These are phyloP conservation scores for Aspergillus sp. DNA, from an alignment of 2,329 filamentous ascomycete genomes.

Conservation along the genomic window DNA sequence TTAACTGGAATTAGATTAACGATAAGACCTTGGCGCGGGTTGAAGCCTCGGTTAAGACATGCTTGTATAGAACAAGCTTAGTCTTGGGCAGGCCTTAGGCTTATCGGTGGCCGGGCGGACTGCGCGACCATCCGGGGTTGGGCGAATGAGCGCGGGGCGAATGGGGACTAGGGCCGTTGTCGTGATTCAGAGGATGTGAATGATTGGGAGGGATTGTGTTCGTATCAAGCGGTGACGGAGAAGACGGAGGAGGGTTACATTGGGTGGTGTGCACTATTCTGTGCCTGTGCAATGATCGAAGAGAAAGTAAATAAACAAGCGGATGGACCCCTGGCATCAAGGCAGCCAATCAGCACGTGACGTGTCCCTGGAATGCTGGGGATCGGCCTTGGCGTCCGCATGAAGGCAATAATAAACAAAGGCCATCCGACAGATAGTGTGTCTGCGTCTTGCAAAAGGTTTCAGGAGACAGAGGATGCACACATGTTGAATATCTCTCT, in stretches of 20 bases:
- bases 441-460: no score
- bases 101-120: not conserved
- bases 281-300: no score
- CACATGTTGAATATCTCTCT: no score
- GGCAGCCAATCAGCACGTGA: not conserved
- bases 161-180: no score
- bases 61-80: conserved; percentile 8
- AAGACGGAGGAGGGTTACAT: not conserved
- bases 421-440: no score
- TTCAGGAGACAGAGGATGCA: no score
- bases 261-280: not conserved
- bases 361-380: not conserved
- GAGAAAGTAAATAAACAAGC: no score
- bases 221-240: no score
- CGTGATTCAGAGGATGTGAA: no score
- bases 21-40: not conserved
- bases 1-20: not conserved
- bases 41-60: not conserved
- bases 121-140: not conserved
- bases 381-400: not conserved
- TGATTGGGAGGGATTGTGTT: no score
- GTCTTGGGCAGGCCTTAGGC: not conserved
- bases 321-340: not conserved
- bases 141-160: not conserved
- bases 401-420: not conserved